Evolutionary conservation across 2,329 filamentous ascomycete genomes (phyloP).

Genomic region (Beauveria sp.): DNA sequence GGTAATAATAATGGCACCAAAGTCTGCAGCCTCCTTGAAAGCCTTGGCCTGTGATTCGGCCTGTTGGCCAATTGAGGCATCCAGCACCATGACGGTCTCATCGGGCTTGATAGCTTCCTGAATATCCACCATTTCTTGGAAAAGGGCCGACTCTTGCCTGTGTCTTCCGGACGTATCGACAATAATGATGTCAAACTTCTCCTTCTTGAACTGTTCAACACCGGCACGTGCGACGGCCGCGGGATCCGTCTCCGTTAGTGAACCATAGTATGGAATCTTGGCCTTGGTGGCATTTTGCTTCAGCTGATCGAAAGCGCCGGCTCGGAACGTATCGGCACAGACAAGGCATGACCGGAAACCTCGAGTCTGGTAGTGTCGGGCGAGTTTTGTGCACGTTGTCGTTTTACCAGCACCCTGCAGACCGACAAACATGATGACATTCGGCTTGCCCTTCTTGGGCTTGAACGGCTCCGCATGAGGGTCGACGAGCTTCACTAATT

Average conservation of each 20-base stretch:
- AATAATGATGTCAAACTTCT: slow-evolving; percentile 96
- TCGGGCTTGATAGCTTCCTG: slow-evolving; percentile 79
- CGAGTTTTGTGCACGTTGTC: slow-evolving; percentile 95
- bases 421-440: slow-evolving; percentile 99
- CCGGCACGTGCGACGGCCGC: slow-evolving; percentile 89
- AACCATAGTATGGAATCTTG: slow-evolving; percentile 98
- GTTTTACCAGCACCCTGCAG: slow-evolving; percentile 97
- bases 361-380: slow-evolving; percentile 85
- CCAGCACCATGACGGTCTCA: slow-evolving; percentile 97
- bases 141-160: slow-evolving; percentile 87
- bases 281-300: slow-evolving; percentile 99
- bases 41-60: slow-evolving; percentile 91
- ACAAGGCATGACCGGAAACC: slow-evolving; percentile 91
- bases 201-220: slow-evolving; percentile 98
- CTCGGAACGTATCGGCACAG: slow-evolving; percentile 96
- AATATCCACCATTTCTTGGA: slow-evolving; percentile 97
- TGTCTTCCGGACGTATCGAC: slow-evolving; percentile 95
- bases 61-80: slow-evolving; percentile 92
- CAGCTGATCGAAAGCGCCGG: slow-evolving; percentile 94
- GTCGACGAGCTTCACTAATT: slow-evolving; percentile 90
- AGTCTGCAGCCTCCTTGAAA: slow-evolving; percentile 95
- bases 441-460: slow-evolving; percentile 90
- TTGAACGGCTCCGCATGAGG: slow-evolving; percentile 94
- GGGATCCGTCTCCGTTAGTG: slow-evolving; percentile 90
- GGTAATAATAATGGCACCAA: slow-evolving; percentile 97